Conservation (phyloP, 1,284 basidiomycete genomes). For the Microbotryum intermedium region DNA sequence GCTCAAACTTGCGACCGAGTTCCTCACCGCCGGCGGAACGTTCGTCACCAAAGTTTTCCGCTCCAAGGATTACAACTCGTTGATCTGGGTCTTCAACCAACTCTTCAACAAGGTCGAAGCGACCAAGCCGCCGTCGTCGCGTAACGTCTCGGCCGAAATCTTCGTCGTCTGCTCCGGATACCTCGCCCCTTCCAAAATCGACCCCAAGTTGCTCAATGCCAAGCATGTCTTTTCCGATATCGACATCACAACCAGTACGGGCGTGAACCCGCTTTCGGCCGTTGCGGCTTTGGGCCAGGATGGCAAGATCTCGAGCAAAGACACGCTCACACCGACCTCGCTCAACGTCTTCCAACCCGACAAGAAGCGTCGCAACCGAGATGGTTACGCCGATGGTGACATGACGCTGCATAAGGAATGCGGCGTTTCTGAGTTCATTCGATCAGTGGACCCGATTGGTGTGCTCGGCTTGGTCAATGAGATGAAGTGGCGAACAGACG, state of each 20-base stretch:
- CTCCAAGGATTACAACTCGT: slow-evolving; percentile 95
- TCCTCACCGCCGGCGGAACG: slow-evolving; percentile 83
- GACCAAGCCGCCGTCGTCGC: slow-evolving; percentile 95
- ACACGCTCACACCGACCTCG: slow-evolving; percentile 47
- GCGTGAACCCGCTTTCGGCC: slow-evolving; percentile 18
- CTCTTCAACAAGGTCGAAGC: slow-evolving; percentile 95
- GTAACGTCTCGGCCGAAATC: slow-evolving; percentile 99
- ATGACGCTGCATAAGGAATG: slow-evolving; percentile 78
- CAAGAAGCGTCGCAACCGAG: slow-evolving; percentile 85
- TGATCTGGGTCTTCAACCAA: slow-evolving; percentile 98
- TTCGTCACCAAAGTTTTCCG: slow-evolving; percentile 99
- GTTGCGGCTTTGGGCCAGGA: slow-evolving; percentile 3
- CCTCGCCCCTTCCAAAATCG: slow-evolving; percentile 88
- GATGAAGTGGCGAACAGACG: slow-evolving; percentile 67
- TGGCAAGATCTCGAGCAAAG: slow-evolving; percentile 25
- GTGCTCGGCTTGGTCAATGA: slow-evolving; percentile 75
- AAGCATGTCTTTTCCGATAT: slow-evolving; percentile 97
- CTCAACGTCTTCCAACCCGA: slow-evolving; percentile 92
- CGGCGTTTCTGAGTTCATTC: slow-evolving; percentile 61
- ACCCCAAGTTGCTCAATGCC: slow-evolving; percentile 96
- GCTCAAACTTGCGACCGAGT: slow-evolving; percentile 93
- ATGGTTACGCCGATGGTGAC: slow-evolving; percentile 93
- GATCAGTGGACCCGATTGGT: slow-evolving; percentile 60
- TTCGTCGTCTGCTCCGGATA: slow-evolving; percentile 98
- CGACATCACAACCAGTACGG: slow-evolving; percentile 36